Percentiles rank a stretch among this genome's conserved stretches.
Evolutionary conservation across 768 basidiomycete species (phyloP).

Genomic region (Scleroderma citrinum): DNA sequence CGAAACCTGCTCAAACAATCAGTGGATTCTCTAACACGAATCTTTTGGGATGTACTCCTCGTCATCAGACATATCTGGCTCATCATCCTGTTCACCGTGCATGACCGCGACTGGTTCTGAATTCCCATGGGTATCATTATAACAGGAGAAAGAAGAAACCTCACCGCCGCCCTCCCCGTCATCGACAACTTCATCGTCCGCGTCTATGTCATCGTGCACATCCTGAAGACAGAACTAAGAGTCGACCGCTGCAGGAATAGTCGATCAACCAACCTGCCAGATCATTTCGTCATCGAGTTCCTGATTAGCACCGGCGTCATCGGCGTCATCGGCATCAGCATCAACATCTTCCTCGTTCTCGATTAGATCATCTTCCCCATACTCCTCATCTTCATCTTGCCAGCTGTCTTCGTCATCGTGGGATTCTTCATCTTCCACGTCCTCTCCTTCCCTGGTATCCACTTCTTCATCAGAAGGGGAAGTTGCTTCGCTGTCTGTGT

Average conservation of each 20-base stretch:
- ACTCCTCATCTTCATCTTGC: constrained; percentile 48
- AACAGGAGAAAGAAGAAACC: neutral
- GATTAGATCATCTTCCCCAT: constrained; percentile 54
- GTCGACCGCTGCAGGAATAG: constrained; percentile 10
- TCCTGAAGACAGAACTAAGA: constrained; percentile 32
- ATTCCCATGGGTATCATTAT: constrained; percentile 6
- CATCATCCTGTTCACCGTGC: constrained; percentile 56
- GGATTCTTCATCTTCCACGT: constrained; percentile 47
- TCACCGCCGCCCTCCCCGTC: constrained; percentile 27
- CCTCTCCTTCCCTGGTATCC: constrained; percentile 58
- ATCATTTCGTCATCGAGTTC: constrained; percentile 48
- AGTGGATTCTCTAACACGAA: constrained; percentile 6
- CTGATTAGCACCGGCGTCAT: constrained; percentile 44
- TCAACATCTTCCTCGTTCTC: constrained; percentile 58
- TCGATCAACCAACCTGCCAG: constrained; percentile 43
- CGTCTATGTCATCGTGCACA: constrained; percentile 49
- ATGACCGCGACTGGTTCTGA: constrained; percentile 52
- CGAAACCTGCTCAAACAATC: constrained; percentile 29
- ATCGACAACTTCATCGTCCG: constrained; percentile 54
- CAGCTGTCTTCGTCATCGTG: constrained; percentile 47
- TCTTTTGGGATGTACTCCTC: constrained; percentile 44
- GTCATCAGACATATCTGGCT: constrained; percentile 62
- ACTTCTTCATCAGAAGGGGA: constrained; percentile 68
- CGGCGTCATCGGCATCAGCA: constrained; percentile 40
- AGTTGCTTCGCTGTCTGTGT: constrained; percentile 76